Evolutionary conservation across 108 stramenopile genomes (phyloP).

Genomic region (Cyclotella kingstonii): DNA sequence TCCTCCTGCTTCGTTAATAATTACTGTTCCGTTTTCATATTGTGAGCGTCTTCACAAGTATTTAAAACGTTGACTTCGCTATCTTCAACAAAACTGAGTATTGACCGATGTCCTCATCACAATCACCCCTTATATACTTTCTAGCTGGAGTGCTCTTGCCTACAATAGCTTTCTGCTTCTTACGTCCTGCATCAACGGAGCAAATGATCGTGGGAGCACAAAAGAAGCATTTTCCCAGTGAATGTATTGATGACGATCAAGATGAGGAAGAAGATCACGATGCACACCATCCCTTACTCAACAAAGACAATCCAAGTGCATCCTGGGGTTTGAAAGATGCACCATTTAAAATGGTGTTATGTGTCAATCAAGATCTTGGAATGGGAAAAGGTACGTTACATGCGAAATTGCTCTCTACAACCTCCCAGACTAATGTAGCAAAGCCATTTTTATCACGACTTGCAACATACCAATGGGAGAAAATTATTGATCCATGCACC

Average conservation of each 20-base stretch:
- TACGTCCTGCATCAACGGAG: constrained; percentile 6
- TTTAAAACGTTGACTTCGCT: constrained; percentile 10
- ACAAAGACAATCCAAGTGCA: constrained; percentile 13
- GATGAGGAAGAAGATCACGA: constrained; percentile 35
- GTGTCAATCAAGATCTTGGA: constrained; percentile 70
- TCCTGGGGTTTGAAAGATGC: constrained; percentile 69
- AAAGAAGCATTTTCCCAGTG: too few species aligned
- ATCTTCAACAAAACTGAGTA: constrained; percentile 1
- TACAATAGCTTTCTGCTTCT: constrained; percentile 34
- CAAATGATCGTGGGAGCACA: constrained; percentile 3
- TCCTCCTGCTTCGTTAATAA: too few species aligned
- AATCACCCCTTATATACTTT: constrained; percentile 37
- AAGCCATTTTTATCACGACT: constrained; percentile 6
- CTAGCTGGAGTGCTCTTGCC: constrained; percentile 41
- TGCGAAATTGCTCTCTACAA: not conserved
- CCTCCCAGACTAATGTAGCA: constrained; percentile 25
- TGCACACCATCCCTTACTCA: constrained; percentile 5
- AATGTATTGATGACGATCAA: constrained; percentile 16
- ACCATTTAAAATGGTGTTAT: constrained; percentile 87
- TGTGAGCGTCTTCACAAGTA: too few species aligned
- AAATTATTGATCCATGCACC: constrained; percentile 17
- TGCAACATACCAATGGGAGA: constrained; percentile 25
- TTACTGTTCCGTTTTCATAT: too few species aligned
- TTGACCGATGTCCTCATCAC: too few species aligned
- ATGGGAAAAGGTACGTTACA: constrained; percentile 73